Base-by-base conservation (phyloP, 495 filamentous ascomycete species). In the Aspergillus heteromorphus region DNA sequence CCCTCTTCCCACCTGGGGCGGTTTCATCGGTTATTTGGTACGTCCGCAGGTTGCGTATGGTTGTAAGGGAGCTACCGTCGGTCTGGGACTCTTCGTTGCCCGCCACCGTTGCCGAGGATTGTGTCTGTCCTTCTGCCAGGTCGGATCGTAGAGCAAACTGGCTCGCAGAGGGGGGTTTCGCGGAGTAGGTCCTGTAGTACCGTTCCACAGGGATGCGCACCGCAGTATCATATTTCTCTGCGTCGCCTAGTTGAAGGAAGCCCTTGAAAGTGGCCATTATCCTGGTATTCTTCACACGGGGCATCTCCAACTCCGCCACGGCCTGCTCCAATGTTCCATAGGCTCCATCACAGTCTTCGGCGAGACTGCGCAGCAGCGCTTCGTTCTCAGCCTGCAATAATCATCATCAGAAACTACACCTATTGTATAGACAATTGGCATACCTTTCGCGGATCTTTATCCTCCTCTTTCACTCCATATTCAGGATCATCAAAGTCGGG, bases 401-500 rank as follows among this genome's bases (percentile, higher is more conserved):
- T 16, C 2, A 9, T 4, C 23, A 34, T 68, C 31, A 59, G 57
- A 60, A 53, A 56, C 45, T 19, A 49, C 29, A 27, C 20, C 43
- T 19, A 48, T 40, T 29, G 1, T 45, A 29, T n/a, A 29, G 1
- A n/a, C 38, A 6, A 29, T 18, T n/a, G 14, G 7, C 40, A 38
- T 59, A 84, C 81, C 78, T 97, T 97, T 51, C 65, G 55, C 2
- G 60, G 53, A 47, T 82, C 74, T 68, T 99, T 99, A 59, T 87
- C 83, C 68, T 99, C 92, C 74, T 99, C 92, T 67, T 92, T 95
- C 62, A 89, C 87, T 23, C 92, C 91, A 62, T 84, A 96, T 27
- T 96, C 91, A 4, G 83, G 64, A 72, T 97, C 95, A 60, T 99
- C 91, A 66, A 97, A 97, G 70, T 99, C 93, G 21, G 92, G 80